These are phyloP conservation scores for Microsporum canis DNA, from an alignment of 2,329 filamentous ascomycete species.

Conservation along the genomic window DNA sequence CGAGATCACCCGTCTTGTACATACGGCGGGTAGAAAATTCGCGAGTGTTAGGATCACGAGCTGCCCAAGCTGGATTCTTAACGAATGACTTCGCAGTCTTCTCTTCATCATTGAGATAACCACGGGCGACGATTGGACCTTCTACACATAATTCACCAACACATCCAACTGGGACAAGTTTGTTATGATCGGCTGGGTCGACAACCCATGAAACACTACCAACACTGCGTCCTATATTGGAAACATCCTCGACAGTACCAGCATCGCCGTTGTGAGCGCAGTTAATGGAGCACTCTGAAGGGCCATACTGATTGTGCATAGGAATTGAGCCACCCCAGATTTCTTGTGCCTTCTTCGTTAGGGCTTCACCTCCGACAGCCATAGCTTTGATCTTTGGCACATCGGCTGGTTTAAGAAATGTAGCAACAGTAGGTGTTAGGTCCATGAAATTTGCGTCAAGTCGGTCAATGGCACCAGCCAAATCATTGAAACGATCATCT, in stretches of 20 bases:
- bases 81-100: slow-evolving; percentile 15
- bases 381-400: slow-evolving; percentile 29
- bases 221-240: slow-evolving; percentile 12
- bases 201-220: slow-evolving; percentile 28
- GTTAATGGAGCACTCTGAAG: slow-evolving; percentile 15
- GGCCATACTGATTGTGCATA: slow-evolving; percentile 16
- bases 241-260: slow-evolving; percentile 9
- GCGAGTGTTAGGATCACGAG: slow-evolving; percentile 5
- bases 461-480: slow-evolving; percentile 36
- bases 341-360: slow-evolving; percentile 19
- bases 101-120: slow-evolving; percentile 21
- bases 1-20: slow-evolving; percentile 84
- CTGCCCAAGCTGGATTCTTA: slow-evolving; percentile 10
- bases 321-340: slow-evolving; percentile 12
- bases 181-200: slow-evolving; percentile 29
- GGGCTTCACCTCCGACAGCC: slow-evolving; percentile 27
- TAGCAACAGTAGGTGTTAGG: slow-evolving; percentile 47
- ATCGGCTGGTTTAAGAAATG: slow-evolving; percentile 27
- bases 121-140: slow-evolving; percentile 26
- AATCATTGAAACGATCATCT: slow-evolving; percentile 35
- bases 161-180: slow-evolving; percentile 23
- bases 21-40: slow-evolving; percentile 8
- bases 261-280: slow-evolving; percentile 12
- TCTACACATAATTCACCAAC: slow-evolving; percentile 31
- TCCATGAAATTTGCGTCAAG: slow-evolving; percentile 42